Conservation (phyloP, 2,329 filamentous ascomycete species). For the Fusarium devonianum region DNA sequence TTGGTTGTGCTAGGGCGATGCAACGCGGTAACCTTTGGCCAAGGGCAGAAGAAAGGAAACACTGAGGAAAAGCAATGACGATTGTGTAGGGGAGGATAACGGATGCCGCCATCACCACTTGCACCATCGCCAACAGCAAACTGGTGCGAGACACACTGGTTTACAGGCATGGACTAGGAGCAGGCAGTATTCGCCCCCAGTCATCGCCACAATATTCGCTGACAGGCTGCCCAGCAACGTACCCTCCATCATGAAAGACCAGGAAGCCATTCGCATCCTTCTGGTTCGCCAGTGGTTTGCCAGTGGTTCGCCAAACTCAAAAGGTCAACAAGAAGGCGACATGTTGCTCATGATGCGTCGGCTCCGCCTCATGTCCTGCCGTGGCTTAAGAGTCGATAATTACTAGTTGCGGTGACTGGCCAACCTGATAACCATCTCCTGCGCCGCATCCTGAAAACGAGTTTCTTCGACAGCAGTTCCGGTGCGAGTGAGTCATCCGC, state of each 20-base stretch:
- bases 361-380: slow-evolving; percentile 31
- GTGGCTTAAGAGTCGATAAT: slow-evolving; percentile 35
- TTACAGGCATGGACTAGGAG: slow-evolving; percentile 29
- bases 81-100: slow-evolving; percentile 8
- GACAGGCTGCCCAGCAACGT: slow-evolving; percentile 21
- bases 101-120: slow-evolving; percentile 13
- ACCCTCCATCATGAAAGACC: slow-evolving; percentile 19
- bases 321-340: slow-evolving; percentile 10
- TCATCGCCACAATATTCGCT: slow-evolving; percentile 30
- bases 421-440: slow-evolving; percentile 25
- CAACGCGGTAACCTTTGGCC: slow-evolving; percentile 20
- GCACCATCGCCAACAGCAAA: slow-evolving; percentile 19
- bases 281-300: slow-evolving; percentile 1
- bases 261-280: slow-evolving; percentile 12
- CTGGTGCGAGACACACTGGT: slow-evolving; percentile 26
- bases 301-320: slow-evolving; percentile 19
- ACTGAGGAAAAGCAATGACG: slow-evolving; percentile 25
- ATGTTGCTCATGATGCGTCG: slow-evolving; percentile 30
- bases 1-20: slow-evolving; percentile 18
- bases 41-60: slow-evolving; percentile 17
- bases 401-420: slow-evolving; percentile 32
- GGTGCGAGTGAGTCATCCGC: slow-evolving; percentile 36
- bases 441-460: slow-evolving; percentile 27
- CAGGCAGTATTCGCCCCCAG: slow-evolving; percentile 30
- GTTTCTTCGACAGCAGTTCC: slow-evolving; percentile 28